Percentiles rank a stretch among this genome's conserved stretches.
Evolutionary conservation across 805 yeast species (phyloP).

Genomic region (Metschnikowia reukaufii): DNA sequence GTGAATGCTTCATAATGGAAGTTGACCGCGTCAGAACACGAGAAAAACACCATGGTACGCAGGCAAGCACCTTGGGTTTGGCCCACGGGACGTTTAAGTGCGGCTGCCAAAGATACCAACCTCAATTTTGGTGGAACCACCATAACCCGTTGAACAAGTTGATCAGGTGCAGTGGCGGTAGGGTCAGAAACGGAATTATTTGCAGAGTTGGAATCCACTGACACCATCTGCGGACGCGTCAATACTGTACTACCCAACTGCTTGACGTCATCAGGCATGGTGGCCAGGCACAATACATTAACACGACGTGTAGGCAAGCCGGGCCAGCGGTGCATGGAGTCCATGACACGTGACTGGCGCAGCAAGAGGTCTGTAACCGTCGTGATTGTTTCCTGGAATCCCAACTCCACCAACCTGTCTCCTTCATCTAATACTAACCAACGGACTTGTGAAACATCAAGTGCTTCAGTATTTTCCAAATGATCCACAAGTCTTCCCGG

Average conservation of each 20-base stretch:
- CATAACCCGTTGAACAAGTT: conserved; percentile 74
- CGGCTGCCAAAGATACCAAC: conserved; percentile 74
- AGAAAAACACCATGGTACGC: conserved; percentile 79
- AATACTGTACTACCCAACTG: conserved; percentile 79
- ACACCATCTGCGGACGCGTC: conserved; percentile 69
- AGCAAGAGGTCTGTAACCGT: conserved; percentile 66
- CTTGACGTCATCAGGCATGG: conserved; percentile 77
- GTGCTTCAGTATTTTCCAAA: conserved; percentile 79
- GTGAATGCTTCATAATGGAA: conserved; percentile 81
- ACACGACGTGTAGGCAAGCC: conserved; percentile 68
- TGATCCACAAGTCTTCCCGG: conserved; percentile 97
- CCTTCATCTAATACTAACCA: conserved; percentile 97
- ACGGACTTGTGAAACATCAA: conserved; percentile 71
- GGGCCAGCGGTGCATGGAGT: conserved; percentile 43
- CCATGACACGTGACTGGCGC: conserved; percentile 39
- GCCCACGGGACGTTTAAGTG: conserved; percentile 47
- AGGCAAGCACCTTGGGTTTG: conserved; percentile 35
- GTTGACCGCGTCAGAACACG: conserved; percentile 96
- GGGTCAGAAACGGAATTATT: too few relatives aligned
- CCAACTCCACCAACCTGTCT: conserved; percentile 91
- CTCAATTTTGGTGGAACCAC: conserved; percentile 92
- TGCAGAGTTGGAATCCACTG: conserved; percentile 30
- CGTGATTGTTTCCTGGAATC: conserved; percentile 90
- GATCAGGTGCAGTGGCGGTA: conserved; percentile 82
- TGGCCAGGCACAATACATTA: conserved; percentile 90